Evolutionary conservation across 805 yeast genomes (phyloP), one percentile per base, ranked within the genome.

Genomic region (Zygotorulaspora sp.): DNA sequence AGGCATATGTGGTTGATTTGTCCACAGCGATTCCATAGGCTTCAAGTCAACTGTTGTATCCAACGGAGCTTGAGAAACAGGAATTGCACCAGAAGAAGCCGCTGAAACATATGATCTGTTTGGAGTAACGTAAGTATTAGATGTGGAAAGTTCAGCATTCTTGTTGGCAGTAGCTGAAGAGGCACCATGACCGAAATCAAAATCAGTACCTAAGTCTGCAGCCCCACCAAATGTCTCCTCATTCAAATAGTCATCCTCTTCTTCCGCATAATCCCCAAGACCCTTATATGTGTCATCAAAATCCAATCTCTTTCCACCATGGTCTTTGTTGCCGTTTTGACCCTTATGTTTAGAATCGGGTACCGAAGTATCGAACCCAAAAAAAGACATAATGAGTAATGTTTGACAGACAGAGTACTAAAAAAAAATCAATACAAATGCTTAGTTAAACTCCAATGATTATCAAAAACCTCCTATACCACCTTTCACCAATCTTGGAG

Each of bases 261-360:
- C 81, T 40, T 78, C 84, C 22, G 70, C 73, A 32, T 67, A 70
- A n/a, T 78, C 84, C 5, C 86, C 94, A 38, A 81, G 70, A 2
- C 90, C 89, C 39, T 78, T 84, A 60, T 83, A 84, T 13, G 90
- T 79, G 22, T 87, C 94, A 52, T 87, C 94, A 57, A 86, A 87
- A 57, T 84, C 88, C 57, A 76, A 70, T 7, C 74, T 66, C 50
- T 52, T 53, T 8, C 42, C 49, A 18, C 39, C 43, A 19, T 33
- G 34, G n/a, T 37, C 30, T 9, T 29, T 23, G 25, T 26, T 23
- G 12, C 35, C 35, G 9, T 40, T 23, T 18, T 35, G 30, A 10
- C 26, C 27, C 14, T 38, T 38, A 26, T 14, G 15, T 5, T 14
- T 26, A 12, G 30, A 26, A 18, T 38, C 30, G 9, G 54, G 52